Evolutionary conservation across 1,284 basidiomycete species (phyloP), one percentile per base, ranked within the genome.

Genomic region (Heliocybe sulcata): DNA sequence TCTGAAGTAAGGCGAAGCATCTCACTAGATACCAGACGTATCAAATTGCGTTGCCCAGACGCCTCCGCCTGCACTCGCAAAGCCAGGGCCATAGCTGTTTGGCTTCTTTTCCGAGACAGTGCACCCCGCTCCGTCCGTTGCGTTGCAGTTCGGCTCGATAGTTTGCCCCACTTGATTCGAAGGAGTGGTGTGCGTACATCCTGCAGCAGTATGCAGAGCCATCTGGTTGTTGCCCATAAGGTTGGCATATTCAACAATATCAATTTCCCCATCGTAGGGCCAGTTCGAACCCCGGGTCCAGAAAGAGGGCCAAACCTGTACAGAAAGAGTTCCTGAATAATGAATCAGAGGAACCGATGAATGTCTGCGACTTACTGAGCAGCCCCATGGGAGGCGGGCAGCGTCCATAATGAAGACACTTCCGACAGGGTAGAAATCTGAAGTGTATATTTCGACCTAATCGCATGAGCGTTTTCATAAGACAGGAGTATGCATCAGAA

Each of bases 41-140:
- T 87, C 85, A 60, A 87, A 82, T 63, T 89, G 86, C 3, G 82
- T 72, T 0, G 86, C 86, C 67, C 76, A 92, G 0, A 90, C 83
- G 0, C 89, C 89, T 23, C 90, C 90, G 12, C 87, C 85, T 1
- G 80, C 82, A 0, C 69, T 57, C 0, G 80, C 78, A 61, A 92
- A 92, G 1, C 72, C 77, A 4, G 60, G 61, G 0, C 79, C 80
- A 62, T 77, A 91, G 60, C 82, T 86, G 56, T 82, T 82, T 11
- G 72, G 68, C 56, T 78, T 77, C 0, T 67, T 76, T 64, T 87
- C 84, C 0, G 62, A 68, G 42, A 88, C 82, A 3, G 80, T 77
- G 61, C 90, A 92, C 1, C 89, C 90, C 1, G 74, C 66, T 42
- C 38, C 38, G 2, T 69, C 68, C 9, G 67, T 65, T 10, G 77